Conservation (phyloP, 306 rosid species). For the Hylodesmum podocarpum region DNA sequence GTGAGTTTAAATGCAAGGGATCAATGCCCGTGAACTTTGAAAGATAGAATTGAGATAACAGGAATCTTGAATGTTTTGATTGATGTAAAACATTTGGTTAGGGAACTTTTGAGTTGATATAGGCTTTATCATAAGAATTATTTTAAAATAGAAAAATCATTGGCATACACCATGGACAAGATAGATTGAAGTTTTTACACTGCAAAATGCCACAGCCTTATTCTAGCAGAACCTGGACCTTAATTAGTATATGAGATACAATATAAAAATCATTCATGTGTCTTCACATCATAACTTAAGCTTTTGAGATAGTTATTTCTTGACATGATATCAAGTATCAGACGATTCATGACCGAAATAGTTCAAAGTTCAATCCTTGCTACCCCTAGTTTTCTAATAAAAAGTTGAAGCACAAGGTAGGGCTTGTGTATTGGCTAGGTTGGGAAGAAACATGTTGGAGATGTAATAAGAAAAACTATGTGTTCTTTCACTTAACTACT, state of each 20-base stretch:
- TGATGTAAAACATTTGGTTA: neutral
- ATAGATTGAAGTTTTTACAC: neutral
- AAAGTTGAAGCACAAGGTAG: neutral
- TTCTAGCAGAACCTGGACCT: constrained; percentile 10
- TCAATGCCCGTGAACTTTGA: constrained; percentile 3
- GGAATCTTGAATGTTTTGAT: neutral
- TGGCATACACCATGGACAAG: neutral
- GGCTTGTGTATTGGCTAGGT: neutral
- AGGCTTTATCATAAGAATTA: neutral
- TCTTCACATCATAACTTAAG: neutral
- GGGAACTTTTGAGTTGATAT: constrained; percentile 12
- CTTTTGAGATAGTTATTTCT: neutral
- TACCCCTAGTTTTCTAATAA: neutral
- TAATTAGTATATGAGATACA: constrained; percentile 1
- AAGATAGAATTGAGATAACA: neutral
- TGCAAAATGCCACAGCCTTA: neutral
- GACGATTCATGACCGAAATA: neutral
- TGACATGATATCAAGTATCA: neutral
- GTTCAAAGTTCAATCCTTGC: neutral
- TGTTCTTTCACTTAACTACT: neutral
- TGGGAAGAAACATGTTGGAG: neutral
- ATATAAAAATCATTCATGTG: neutral
- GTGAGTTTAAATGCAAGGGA: neutral
- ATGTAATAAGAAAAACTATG: neutral
- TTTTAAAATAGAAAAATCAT: neutral